A percentile compares a stretch with the other conserved stretches of the same genome.
Evolutionary conservation across 345 rosid genomes (phyloP).

Genomic region (Acer saccharum): DNA sequence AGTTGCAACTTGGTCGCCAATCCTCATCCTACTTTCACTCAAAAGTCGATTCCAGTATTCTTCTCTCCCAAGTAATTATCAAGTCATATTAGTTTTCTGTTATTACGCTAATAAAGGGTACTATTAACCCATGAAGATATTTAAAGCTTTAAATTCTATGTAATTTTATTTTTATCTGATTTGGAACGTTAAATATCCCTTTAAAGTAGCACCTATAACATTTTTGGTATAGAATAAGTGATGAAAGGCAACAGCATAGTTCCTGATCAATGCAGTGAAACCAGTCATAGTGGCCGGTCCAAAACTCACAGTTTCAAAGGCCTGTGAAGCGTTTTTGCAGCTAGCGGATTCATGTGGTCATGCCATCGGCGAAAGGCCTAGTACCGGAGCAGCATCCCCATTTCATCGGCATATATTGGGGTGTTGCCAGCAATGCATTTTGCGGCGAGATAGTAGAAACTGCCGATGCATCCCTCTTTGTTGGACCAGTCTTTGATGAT

Average conservation of each 20-base stretch:
- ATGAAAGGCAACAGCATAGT: slow-evolving; percentile 48
- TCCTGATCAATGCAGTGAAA: slow-evolving; percentile 62
- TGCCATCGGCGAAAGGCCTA: slow-evolving; percentile 65
- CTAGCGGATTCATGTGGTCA: slow-evolving; percentile 55
- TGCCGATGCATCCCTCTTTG: slow-evolving; percentile 60
- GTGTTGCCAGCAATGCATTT: slow-evolving; percentile 50
- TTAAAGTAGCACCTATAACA: too few species aligned
- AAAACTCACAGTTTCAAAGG: slow-evolving; percentile 48
- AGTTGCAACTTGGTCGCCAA: slow-evolving; percentile 53
- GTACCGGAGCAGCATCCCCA: slow-evolving; percentile 59
- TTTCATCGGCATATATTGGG: slow-evolving; percentile 68
- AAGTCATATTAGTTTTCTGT: too few species aligned
- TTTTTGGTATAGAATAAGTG: slow-evolving; percentile 39
- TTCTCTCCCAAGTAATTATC: slow-evolving; percentile 39
- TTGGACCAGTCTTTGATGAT: slow-evolving; percentile 61
- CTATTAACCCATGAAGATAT: too few species aligned
- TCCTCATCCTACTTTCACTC: slow-evolving; percentile 54
- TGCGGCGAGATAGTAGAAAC: slow-evolving; percentile 63
- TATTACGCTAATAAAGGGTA: too few species aligned
- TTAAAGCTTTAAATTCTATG: too few species aligned
- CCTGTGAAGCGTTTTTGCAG: slow-evolving; percentile 43
- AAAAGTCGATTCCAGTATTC: slow-evolving; percentile 53
- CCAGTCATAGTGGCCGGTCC: slow-evolving; percentile 62
- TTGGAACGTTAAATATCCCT: too few species aligned
- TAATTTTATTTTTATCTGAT: too few species aligned